These are phyloP conservation scores for Jamesozyma gamospora DNA, from an alignment of 805 yeast genomes.

Conservation along the genomic window DNA sequence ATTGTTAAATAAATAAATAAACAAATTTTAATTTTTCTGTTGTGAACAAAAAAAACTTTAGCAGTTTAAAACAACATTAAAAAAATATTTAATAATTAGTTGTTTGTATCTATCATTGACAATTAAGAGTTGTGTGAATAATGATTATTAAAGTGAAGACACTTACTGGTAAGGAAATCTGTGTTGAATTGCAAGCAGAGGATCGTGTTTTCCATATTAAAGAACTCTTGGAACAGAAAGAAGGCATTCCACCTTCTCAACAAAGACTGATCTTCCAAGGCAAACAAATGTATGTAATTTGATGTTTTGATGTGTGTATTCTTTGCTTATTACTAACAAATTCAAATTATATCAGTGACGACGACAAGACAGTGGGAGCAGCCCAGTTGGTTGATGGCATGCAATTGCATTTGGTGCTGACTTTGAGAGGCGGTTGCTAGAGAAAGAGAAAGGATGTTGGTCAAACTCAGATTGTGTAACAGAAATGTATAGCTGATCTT, in stretches of 20 bases:
- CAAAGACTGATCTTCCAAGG: constrained; percentile 88
- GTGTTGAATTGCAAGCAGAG: constrained; percentile 26
- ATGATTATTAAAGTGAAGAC: constrained; percentile 25
- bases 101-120: no score
- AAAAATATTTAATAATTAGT: no score
- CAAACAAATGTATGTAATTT: constrained; percentile 60
- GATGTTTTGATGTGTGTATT: background rate
- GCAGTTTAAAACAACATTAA: no score
- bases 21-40: no score
- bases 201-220: constrained; percentile 58
- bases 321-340: constrained; percentile 1
- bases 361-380: constrained; percentile 59
- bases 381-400: constrained; percentile 80
- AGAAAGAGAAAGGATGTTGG: no score
- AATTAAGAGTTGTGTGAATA: no score
- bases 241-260: constrained; percentile 94
- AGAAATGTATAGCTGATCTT: no score
- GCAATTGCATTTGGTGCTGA: constrained; percentile 79
- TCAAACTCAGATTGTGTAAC: no score
- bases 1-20: no score
- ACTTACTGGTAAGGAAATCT: constrained; percentile 30
- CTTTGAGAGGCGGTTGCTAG: constrained; percentile 74
- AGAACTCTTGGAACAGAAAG: constrained; percentile 89
- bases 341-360: constrained; percentile 36
- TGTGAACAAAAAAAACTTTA: no score